These are phyloP conservation scores for Collybiopsis luxurians DNA, from an alignment of 768 basidiomycete species.

Conservation along the genomic window DNA sequence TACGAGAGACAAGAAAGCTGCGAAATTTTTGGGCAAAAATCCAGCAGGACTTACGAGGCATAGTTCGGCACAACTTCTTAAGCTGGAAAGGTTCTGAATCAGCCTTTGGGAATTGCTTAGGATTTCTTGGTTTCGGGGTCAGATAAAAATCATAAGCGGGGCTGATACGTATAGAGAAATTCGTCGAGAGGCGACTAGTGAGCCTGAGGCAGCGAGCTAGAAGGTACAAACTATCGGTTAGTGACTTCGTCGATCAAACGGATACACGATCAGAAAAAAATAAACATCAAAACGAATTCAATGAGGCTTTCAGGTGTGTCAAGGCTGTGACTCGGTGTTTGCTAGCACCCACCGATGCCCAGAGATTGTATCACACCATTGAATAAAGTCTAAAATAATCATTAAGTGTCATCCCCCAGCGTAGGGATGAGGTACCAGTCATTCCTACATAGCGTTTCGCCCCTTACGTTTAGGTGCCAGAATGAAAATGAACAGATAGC, in stretches of 20 bases:
- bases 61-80: background rate
- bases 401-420: too few relatives aligned
- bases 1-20: too few relatives aligned
- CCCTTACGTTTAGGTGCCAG: background rate
- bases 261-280: background rate
- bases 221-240: background rate
- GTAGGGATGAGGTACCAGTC: too few relatives aligned
- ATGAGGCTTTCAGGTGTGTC: too few relatives aligned
- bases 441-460: too few relatives aligned
- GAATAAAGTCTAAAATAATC: too few relatives aligned
- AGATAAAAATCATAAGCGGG: slow-evolving; percentile 5
- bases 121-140: background rate
- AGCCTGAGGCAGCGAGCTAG: background rate
- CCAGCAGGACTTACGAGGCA: slow-evolving; percentile 1
- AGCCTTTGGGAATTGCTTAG: background rate
- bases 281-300: background rate
- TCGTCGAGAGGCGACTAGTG: slow-evolving; percentile 5
- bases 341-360: too few relatives aligned
- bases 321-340: too few relatives aligned
- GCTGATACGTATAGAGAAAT: slow-evolving; percentile 2
- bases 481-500: background rate
- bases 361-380: too few relatives aligned
- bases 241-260: background rate
- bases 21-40: too few relatives aligned
- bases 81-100: background rate